Base-by-base conservation (phyloP, 257 asterid species). In the Solanum appendiculatum region DNA sequence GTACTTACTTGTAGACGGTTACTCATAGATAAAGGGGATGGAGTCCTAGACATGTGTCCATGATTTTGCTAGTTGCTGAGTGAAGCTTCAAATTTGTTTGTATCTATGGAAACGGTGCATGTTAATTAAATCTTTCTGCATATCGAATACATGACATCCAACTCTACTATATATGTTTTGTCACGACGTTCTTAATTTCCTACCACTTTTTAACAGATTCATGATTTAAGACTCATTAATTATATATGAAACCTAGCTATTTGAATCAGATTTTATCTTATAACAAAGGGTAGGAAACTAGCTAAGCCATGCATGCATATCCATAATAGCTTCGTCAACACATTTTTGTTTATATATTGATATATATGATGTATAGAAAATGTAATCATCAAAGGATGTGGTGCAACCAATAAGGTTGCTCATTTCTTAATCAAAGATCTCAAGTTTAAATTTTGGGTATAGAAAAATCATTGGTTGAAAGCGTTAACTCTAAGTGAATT, bases 31-130 rank as follows among this genome's bases (percentile, higher is more conserved):
- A 31, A 64, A 14, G 86, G 66, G 66, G 4, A 64, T 51, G 18
- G 82, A 73, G 40, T 20, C 6, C n/a, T 4, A n/a, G 89, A 84
- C 89, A 68, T 33, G 88, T 75, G 87, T 86, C 83, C 14, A 48
- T 48, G 6, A 21, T 27, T 46, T 44, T 29, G 10, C 29, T 46
- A 48, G 23, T 48, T 81, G 85, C 85, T 81, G 85, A 81, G 29
- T 48, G 31, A 48, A 29, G 85, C 66, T 48, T 46, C 0, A 46
- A 46, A 16, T 29, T 81, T 48, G 85, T 56, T 27, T 48, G 85
- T 81, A 29, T 81, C 68, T 48, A 81, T 81, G 44, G 23, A 25
- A 48, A 48, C 85, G 85, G 85, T 81, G 42, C 10, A 46, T 2
- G 46, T 46, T 29, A 81, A 80, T 46, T 18, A 81, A 29, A 81